A percentile compares a stretch with the other conserved stretches of the same genome.
These are phyloP conservation scores for Saturnispora hagleri DNA, from an alignment of 805 yeast species.

Conservation along the genomic window DNA sequence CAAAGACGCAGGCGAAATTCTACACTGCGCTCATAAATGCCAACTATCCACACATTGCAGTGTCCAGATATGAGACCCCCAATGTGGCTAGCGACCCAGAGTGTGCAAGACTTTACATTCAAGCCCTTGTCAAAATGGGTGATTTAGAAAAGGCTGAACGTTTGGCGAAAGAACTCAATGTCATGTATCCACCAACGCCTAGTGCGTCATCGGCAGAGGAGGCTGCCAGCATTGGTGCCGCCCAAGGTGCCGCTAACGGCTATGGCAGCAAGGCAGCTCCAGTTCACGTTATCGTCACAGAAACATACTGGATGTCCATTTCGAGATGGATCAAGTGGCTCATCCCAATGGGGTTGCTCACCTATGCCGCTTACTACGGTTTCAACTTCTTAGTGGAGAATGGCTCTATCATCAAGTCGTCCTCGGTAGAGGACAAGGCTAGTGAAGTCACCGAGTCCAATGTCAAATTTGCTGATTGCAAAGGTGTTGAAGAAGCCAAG, in stretches of 20 bases:
- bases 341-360: slow-evolving; percentile 66
- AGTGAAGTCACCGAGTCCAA: slow-evolving; percentile 79
- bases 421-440: slow-evolving; percentile 66
- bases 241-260: slow-evolving; percentile 11
- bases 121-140: slow-evolving; percentile 74
- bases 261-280: slow-evolving; percentile 72
- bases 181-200: slow-evolving; percentile 8
- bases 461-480: slow-evolving; percentile 85
- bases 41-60: slow-evolving; percentile 92
- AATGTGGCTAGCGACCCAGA: slow-evolving; percentile 82
- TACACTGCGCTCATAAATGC: slow-evolving; percentile 65
- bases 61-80: slow-evolving; percentile 87
- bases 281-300: slow-evolving; percentile 87
- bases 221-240: background rate
- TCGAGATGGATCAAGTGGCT: slow-evolving; percentile 88
- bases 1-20: slow-evolving; percentile 73
- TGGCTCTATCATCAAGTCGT: slow-evolving; percentile 67
- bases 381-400: slow-evolving; percentile 74
- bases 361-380: slow-evolving; percentile 74
- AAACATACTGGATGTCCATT: slow-evolving; percentile 65
- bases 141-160: slow-evolving; percentile 70
- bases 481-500: slow-evolving; percentile 98
- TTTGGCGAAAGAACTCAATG: slow-evolving; percentile 39
- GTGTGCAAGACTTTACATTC: slow-evolving; percentile 69
- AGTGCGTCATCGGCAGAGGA: slow-evolving; percentile 6